Base-by-base conservation (phyloP, 768 basidiomycete genomes). In the Rhodosporidiobolus odoratus region DNA sequence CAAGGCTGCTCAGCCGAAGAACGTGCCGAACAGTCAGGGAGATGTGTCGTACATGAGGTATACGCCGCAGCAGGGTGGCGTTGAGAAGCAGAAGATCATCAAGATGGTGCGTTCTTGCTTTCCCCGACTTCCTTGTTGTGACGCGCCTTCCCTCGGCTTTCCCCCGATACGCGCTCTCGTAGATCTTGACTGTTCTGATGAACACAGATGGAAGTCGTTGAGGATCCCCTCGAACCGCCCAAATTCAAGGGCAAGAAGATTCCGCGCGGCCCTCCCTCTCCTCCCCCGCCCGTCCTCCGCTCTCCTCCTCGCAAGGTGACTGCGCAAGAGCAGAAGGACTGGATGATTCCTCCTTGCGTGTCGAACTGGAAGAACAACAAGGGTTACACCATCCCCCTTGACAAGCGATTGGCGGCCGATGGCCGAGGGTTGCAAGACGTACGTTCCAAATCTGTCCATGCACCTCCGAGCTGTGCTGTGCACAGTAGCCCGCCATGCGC, bases 301-400 rank as follows among this genome's bases (percentile, higher is more conserved):
- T 92, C 90, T 83, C 96, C 96, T 17, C 96, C 96, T 10, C 84
- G 96, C 64, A 94, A 96, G 77, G 94, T 93, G 6, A 95, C 95
- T 0, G 90, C 91, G 13, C 90, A 92, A 65, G 96, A 99, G 78
- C 95, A 97, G 82, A 99, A 98, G 82, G 96, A 98, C 77, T 98
- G 96, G 96, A 96, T 97, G 93, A 97, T 99, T 66, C 96, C 96
- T 25, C 96, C 96, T 25, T 98, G 95, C 80, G 97, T 99, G 69
- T 95, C 92, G 35, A 99, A 99, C 81, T 99, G 96, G 96, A 99
- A 99, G 83, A 99, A 99, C 83, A 97, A 98, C 87, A 99, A 98
- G 82, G 96, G 96, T 85, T 99, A 94, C 80, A 98, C 96, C 2
- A 97, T 98, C 77, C 95, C 96, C 45, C 84, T 98, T 41, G 96